A percentile compares a stretch with the other conserved stretches of the same genome.
phyloP scores from a whole-genome alignment of 2,329 filamentous ascomycete species.

The Neonectria punicea region DNA sequence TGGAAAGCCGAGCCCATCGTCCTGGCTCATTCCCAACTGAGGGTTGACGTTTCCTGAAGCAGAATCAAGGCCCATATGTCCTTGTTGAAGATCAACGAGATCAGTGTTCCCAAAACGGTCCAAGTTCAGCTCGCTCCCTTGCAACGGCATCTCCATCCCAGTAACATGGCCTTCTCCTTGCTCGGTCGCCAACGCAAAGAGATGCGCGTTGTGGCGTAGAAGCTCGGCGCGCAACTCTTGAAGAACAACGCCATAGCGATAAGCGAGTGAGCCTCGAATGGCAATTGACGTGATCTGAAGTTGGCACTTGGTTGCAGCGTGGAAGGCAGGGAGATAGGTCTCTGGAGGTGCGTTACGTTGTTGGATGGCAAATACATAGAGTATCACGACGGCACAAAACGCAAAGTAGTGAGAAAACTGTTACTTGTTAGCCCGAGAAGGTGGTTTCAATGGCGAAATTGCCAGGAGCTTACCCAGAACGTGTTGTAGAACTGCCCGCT shows the following conservation, averaged over 20 bases:
- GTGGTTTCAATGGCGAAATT: slow-evolving; percentile 51
- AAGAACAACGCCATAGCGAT: slow-evolving; percentile 55
- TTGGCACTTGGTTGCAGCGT: slow-evolving; percentile 53
- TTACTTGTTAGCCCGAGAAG: slow-evolving; percentile 26
- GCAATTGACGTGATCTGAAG: slow-evolving; percentile 51
- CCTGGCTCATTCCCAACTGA: slow-evolving; percentile 7
- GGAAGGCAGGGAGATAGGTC: slow-evolving; percentile 46
- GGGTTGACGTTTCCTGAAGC: background rate
- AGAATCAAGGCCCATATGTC: slow-evolving; percentile 8
- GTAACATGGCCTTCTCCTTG: background rate
- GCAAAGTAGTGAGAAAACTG: slow-evolving; percentile 52
- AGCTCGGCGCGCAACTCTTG: slow-evolving; percentile 48
- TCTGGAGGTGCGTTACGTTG: slow-evolving; percentile 42
- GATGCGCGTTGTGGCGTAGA: slow-evolving; percentile 36
- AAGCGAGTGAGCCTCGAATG: slow-evolving; percentile 50
- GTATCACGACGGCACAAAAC: slow-evolving; percentile 56
- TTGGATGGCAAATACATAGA: slow-evolving; percentile 58
- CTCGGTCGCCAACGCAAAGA: slow-evolving; percentile 14
- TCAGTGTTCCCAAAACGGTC: background rate
- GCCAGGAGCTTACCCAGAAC: slow-evolving; percentile 39
- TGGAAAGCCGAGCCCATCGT: slow-evolving; percentile 12
- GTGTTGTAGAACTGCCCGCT: slow-evolving; percentile 27
- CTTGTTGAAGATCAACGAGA: background rate
- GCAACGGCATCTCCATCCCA: background rate
- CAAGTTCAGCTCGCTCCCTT: background rate